phyloP scores from a whole-genome alignment of 306 rosid species.

The Quercus agrifolia region DNA sequence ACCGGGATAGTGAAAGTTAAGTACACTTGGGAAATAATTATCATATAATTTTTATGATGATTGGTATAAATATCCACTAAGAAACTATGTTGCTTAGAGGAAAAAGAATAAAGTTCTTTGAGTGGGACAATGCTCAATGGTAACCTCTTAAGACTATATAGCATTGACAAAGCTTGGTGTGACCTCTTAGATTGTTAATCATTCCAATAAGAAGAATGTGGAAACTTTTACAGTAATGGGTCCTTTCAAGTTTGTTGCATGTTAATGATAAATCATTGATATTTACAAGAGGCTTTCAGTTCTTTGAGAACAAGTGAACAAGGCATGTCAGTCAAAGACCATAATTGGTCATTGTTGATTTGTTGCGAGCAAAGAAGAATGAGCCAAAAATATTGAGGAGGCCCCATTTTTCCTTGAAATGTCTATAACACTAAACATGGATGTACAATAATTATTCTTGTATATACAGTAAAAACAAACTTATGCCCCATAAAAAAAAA shows the following conservation, averaged over 20 bases:
- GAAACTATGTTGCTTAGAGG: slow-evolving; percentile 23
- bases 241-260: neutral
- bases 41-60: slow-evolving; percentile 34
- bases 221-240: neutral
- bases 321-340: too few relatives aligned
- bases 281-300: neutral
- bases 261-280: neutral
- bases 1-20: neutral
- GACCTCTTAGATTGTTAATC: slow-evolving; percentile 20
- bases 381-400: too few relatives aligned
- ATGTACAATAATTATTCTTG: too few relatives aligned
- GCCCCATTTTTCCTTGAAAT: too few relatives aligned
- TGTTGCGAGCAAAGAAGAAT: too few relatives aligned
- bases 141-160: too few relatives aligned
- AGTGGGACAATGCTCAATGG: neutral
- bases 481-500: too few relatives aligned
- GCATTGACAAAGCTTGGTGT: slow-evolving; percentile 2
- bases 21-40: slow-evolving; percentile 19
- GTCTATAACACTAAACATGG: too few relatives aligned
- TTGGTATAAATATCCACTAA: slow-evolving; percentile 30
- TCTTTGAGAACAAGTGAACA: too few relatives aligned
- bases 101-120: neutral
- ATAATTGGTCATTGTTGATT: too few relatives aligned
- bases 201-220: neutral
- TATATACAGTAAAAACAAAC: too few relatives aligned